These are phyloP conservation scores for Lasiosphaeria ovina DNA, from an alignment of 495 filamentous ascomycete species.

Conservation along the genomic window DNA sequence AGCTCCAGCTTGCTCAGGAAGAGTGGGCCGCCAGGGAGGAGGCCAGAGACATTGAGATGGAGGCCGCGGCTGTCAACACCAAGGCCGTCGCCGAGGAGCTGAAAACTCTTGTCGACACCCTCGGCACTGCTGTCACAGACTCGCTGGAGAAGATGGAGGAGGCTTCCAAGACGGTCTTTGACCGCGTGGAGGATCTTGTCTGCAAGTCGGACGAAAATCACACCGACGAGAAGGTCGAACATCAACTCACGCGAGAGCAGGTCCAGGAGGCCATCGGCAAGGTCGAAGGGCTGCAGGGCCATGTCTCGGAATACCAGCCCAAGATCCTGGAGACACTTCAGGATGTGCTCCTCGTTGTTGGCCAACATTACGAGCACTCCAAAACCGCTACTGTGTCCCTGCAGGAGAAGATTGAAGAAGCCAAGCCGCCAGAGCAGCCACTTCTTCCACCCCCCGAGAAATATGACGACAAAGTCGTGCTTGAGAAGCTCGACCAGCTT, in stretches of 20 bases:
- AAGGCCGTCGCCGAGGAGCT: constrained; percentile 83
- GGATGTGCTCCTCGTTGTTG: constrained; percentile 76
- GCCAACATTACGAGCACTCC: constrained; percentile 75
- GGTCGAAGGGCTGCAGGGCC: constrained; percentile 71
- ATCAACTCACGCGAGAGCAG: constrained; percentile 73
- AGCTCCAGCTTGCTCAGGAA: constrained; percentile 67
- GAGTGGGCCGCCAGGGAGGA: constrained; percentile 67
- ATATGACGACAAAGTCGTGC: constrained; percentile 62
- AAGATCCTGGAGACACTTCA: constrained; percentile 79
- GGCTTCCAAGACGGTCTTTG: constrained; percentile 80
- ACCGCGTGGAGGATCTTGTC: constrained; percentile 71
- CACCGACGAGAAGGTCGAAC: constrained; percentile 66
- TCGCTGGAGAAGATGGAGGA: constrained; percentile 78
- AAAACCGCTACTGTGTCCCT: constrained; percentile 46
- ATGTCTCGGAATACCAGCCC: constrained; percentile 77
- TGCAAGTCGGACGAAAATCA: constrained; percentile 75
- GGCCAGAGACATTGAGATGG: constrained; percentile 61
- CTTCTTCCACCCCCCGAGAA: constrained; percentile 43
- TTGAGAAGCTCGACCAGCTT: constrained; percentile 83
- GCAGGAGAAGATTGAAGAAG: constrained; percentile 55
- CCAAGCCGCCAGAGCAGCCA: constrained; percentile 41
- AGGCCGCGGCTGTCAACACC: constrained; percentile 66
- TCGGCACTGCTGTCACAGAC: constrained; percentile 79
- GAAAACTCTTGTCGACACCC: constrained; percentile 75
- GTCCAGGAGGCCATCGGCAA: constrained; percentile 65